These are phyloP conservation scores for Fragosphaeria purpurea DNA, from an alignment of 2,329 filamentous ascomycete genomes.

Conservation along the genomic window DNA sequence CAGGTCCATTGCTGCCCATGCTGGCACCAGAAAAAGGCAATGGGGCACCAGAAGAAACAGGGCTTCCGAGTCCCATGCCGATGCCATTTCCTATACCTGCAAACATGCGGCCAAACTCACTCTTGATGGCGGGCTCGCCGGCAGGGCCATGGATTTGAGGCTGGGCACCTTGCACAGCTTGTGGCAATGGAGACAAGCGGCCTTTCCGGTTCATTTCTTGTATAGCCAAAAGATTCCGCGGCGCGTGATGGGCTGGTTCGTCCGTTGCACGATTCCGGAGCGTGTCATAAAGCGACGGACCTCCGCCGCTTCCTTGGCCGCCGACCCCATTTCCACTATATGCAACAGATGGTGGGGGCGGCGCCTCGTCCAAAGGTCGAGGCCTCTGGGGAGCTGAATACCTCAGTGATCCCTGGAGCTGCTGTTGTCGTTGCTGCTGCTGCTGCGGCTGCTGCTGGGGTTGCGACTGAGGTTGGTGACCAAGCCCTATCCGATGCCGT, in stretches of 20 bases:
- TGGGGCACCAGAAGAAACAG: conserved; percentile 32
- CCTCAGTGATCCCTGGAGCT: conserved; percentile 7
- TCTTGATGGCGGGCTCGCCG: conserved; percentile 84
- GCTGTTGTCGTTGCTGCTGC: conserved; percentile 24
- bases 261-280: conserved; percentile 34
- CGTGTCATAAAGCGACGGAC: conserved; percentile 30
- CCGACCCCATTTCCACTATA: conserved; percentile 31
- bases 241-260: conserved; percentile 48
- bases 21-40: conserved; percentile 34
- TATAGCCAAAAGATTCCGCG: conserved; percentile 62
- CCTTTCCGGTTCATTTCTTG: conserved; percentile 76
- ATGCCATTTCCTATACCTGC: conserved; percentile 68
- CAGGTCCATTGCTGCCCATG: neutral
- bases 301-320: neutral
- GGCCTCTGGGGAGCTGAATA: conserved; percentile 22
- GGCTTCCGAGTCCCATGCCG: conserved; percentile 39
- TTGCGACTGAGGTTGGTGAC: conserved; percentile 12
- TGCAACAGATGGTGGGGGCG: conserved; percentile 39
- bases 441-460: conserved; percentile 23
- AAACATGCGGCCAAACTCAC: conserved; percentile 89
- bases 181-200: conserved; percentile 76
- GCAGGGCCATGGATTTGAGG: conserved; percentile 67
- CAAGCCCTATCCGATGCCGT: conserved; percentile 31
- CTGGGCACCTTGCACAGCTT: conserved; percentile 88
- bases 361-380: conserved; percentile 36